Base-by-base conservation (phyloP, 1,284 basidiomycete genomes). In the Puccinia coronata region DNA sequence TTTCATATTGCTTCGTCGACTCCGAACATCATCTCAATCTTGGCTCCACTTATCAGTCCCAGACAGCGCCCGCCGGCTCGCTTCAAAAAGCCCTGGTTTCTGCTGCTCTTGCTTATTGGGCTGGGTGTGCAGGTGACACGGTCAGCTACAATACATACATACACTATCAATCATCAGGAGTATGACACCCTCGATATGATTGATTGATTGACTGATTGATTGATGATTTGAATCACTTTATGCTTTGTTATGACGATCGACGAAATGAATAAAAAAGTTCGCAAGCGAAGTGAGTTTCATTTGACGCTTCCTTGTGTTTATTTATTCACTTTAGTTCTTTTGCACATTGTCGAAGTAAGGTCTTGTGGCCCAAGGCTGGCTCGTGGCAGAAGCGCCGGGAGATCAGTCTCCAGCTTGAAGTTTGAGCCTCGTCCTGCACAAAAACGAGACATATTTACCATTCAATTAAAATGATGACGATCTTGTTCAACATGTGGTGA, bases 41-140 rank as follows among this genome's bases (percentile, higher is more conserved):
- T 14, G 23, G 41, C 65, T 43, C 12, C 57, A 57, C 20, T 75
- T 11, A 53, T 57, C 31, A 1, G 28, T 36, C 36, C 57, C 20
- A 61, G 28, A 12, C 11, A 20, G 49, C 49, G 11, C 49, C 9
- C 18, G 12, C 49, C 11, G 57, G 11, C 14, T 12, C 57, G 16
- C 43, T 67, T 39, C 41, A 2, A 36, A 77, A 36, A 25, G 31
- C 59, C 8, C 25, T 77, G 61, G 47, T 77, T 23, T 65, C 47
- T 43, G 75, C 57, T 67, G 61, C 75, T 25, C 61, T 77, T 34
- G 61, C 59, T 36, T 77, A 63, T n/a, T 77, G 75, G 75, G 59
- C 75, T 43, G 75, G 75, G 34, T 77, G 75, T 41, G 47, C 57
- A 34, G 75, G 59, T 55, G 75, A 77, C 63, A 77, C 75, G 43